Evolutionary conservation across 768 basidiomycete genomes (phyloP).

Genomic region (Leucosporidium yakuticum): DNA sequence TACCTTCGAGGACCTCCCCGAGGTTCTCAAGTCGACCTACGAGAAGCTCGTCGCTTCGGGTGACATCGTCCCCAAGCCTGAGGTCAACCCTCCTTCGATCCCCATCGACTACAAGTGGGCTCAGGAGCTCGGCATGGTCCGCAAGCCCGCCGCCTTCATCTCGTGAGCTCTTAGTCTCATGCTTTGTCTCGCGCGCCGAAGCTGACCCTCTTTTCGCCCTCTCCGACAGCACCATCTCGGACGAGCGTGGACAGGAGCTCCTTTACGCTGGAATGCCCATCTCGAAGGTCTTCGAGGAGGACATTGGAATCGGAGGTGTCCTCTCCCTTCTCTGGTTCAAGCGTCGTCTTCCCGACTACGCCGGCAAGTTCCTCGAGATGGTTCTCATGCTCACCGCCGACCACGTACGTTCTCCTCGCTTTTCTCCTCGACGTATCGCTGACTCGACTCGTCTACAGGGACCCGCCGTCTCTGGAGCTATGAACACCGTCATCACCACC

Average conservation of each 20-base stretch:
- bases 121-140: conserved; percentile 92
- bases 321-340: conserved; percentile 97
- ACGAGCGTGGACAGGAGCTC: conserved; percentile 97
- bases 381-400: conserved; percentile 98
- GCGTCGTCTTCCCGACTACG: conserved; percentile 81
- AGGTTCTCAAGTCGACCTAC: conserved; percentile 76
- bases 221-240: conserved; percentile 97
- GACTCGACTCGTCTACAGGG: conserved; percentile 23
- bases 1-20: conserved; percentile 93
- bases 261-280: conserved; percentile 99
- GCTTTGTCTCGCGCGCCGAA: not conserved
- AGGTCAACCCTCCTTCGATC: conserved; percentile 87
- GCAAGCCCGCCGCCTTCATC: conserved; percentile 83
- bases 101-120: conserved; percentile 99
- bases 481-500: conserved; percentile 99
- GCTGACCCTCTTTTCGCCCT: not conserved
- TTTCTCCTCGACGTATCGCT: not conserved
- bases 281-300: conserved; percentile 91
- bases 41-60: conserved; percentile 68
- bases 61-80: conserved; percentile 60
- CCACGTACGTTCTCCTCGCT: conserved; percentile 51
- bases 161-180: conserved; percentile 9
- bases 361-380: conserved; percentile 99
- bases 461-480: conserved; percentile 56
- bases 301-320: conserved; percentile 70